Base-by-base conservation (phyloP, 371 early-diverging fungal species). In the Mucor lusitanicus region DNA sequence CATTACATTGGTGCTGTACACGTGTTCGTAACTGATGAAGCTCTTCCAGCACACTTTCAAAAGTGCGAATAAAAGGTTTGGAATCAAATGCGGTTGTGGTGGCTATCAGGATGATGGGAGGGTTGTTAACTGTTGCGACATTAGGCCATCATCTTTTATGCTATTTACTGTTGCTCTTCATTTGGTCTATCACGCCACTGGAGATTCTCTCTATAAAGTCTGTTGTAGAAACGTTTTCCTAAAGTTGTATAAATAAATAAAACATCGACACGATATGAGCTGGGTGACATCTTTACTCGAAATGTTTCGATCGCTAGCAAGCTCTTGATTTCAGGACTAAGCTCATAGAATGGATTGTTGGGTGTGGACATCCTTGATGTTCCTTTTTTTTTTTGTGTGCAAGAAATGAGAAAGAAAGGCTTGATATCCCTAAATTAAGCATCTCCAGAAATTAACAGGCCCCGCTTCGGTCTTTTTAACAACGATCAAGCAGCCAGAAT, bases 51-150 rank as follows among this genome's bases (percentile, higher is more conserved):
- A 92, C 91, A 48, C 85, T 83, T 75, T 97, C 97, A 77, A 96
- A 96, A 4, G 91, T 91, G 33, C 94, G 84, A 63, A 97, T 94
- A 75, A 96, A 95, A 0, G 95, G 94, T 65, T 91, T 91, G 23
- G 94, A 91, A 65, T 90, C 89, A 55, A 89, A 87, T 13, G 77
- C 83, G 35, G 69, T 59, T 33, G 60, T 23, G 8, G 53, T 23
- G 3, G 19, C 13, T 23, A 53, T 11, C 8, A 25, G 28, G 19
- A 28, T 35, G 11, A n/a, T n/a, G n/a, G n/a, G n/a, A n/a, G n/a
- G n/a, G n/a, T 13, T 23, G 54, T 39, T 64, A 42, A n/a, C 35
- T 67, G 54, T 32, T 44, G 56, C 50, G 75, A 77, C 61, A 46
- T 75, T 59, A 1, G 19, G 30, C 65, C 72, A 40, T 72, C 63